Conservation (phyloP, 768 basidiomycete species). For the Tylopilus felleus region DNA sequence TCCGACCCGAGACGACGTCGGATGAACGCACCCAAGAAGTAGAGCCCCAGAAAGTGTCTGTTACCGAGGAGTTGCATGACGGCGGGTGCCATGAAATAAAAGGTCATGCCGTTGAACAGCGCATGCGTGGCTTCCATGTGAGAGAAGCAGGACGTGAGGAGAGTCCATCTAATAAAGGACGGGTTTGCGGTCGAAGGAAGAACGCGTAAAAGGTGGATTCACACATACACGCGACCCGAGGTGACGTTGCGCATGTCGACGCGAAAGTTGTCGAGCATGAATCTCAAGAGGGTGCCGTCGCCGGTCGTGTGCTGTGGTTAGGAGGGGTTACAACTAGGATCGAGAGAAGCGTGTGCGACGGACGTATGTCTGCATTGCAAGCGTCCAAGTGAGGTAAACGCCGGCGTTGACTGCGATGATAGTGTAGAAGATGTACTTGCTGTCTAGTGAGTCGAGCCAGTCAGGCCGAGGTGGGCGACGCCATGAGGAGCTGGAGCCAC, state of each 20-base stretch:
- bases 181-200: neutral
- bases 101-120: conserved; percentile 74
- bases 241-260: conserved; percentile 57
- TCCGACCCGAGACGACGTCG: neutral
- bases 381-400: conserved; percentile 59
- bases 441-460: conserved; percentile 52
- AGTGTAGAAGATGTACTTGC: conserved; percentile 52
- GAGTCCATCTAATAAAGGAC: conserved; percentile 58
- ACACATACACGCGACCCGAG: conserved; percentile 62
- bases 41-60: conserved; percentile 64
- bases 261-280: conserved; percentile 64
- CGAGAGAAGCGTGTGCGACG: conserved; percentile 25
- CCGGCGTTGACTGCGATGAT: conserved; percentile 62
- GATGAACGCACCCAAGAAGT: conserved; percentile 56
- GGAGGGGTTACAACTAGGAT: neutral
- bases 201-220: neutral
- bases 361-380: conserved; percentile 33
- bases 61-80: conserved; percentile 64
- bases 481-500: conserved; percentile 24
- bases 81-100: conserved; percentile 69
- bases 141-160: conserved; percentile 68
- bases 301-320: conserved; percentile 35
- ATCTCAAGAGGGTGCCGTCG: conserved; percentile 37
- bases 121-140: conserved; percentile 60
- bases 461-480: conserved; percentile 28